Conservation (phyloP, 2,329 filamentous ascomycete species). For the Xylariomycetidae sp. region DNA sequence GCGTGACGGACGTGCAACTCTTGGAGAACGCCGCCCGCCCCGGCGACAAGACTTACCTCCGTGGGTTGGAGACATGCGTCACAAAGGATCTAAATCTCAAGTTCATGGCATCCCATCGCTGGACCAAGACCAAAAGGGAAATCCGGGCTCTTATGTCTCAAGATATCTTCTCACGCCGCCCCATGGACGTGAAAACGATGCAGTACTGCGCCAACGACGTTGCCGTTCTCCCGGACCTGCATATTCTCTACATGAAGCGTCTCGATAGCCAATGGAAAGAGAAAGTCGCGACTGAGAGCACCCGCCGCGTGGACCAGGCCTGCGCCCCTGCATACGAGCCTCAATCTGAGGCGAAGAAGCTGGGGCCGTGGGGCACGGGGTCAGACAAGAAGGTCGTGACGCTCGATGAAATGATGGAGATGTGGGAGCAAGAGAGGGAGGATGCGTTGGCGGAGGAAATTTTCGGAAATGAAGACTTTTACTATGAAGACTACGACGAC, state of each 20-base stretch:
- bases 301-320: constrained; percentile 7
- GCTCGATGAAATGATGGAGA: neutral
- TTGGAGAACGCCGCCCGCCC: constrained; percentile 21
- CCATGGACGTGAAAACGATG: constrained; percentile 6
- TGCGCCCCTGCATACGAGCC: constrained; percentile 10
- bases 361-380: constrained; percentile 3
- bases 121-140: neutral
- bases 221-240: constrained; percentile 10
- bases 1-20: constrained; percentile 25
- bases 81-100: constrained; percentile 4
- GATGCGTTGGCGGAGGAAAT: neutral
- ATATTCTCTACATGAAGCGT: constrained; percentile 8
- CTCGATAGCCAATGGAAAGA: constrained; percentile 10
- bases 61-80: constrained; percentile 9
- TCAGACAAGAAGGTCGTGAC: neutral
- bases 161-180: constrained; percentile 9
- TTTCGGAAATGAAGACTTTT: neutral
- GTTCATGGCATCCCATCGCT: neutral
- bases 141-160: constrained; percentile 2
- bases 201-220: constrained; percentile 14
- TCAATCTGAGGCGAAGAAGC: constrained; percentile 5
- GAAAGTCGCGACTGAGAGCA: constrained; percentile 9
- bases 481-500: neutral
- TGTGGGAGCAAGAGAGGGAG: neutral
- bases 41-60: constrained; percentile 9